Evolutionary conservation across 352 stramenopile genomes (phyloP), one percentile per base, ranked within the genome.

Genomic region (Phytophthora colocasiae): DNA sequence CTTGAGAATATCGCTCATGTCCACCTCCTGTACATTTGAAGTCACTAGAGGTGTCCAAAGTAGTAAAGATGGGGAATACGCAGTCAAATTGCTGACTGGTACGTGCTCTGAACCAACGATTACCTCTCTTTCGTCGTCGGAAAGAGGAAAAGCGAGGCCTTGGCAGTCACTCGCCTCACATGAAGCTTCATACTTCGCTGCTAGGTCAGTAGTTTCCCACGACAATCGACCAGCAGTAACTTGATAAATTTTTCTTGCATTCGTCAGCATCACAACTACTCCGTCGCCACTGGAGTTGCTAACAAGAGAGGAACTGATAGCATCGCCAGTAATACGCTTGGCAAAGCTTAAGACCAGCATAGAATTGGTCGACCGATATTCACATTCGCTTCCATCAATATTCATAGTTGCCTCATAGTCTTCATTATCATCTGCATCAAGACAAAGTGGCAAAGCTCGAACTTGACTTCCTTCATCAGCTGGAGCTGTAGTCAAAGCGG

Each of bases 341-440:
- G 79, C 76, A 66, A 88, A 84, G 62, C 77, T 88, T n/a, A 86
- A 53, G 1, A 85, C 75, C n/a, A 88, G 58, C 58, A 81, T 64
- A 14, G 79, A 83, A 24, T 32, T 61, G 12, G 63, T 66, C 4
- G 79, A 83, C 2, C 48, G 66, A 17, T 50, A 32, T 2, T 62
- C 43, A 46, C 79, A 88, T 5, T 48, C 56, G 8, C 12, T 66
- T 0, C 53, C 51, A 14, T 72, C 39, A 15, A 51, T 64, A 11
- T 75, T 69, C 64, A 85, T 58, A 1, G 72, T 86, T 2, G 69
- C 59, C 17, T 39, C 39, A 9, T 68, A 71, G 39, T 85, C 72
- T 54, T 85, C 79, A 8, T 50, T 54, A 0, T 63, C 77, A 4
- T 65, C 60, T 7, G 26, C 55, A 53, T 79, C 49, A 1, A 83